Evolutionary conservation across 176 grass and related monocot genomes (phyloP).

Genomic region (Aegilops tauschii): DNA sequence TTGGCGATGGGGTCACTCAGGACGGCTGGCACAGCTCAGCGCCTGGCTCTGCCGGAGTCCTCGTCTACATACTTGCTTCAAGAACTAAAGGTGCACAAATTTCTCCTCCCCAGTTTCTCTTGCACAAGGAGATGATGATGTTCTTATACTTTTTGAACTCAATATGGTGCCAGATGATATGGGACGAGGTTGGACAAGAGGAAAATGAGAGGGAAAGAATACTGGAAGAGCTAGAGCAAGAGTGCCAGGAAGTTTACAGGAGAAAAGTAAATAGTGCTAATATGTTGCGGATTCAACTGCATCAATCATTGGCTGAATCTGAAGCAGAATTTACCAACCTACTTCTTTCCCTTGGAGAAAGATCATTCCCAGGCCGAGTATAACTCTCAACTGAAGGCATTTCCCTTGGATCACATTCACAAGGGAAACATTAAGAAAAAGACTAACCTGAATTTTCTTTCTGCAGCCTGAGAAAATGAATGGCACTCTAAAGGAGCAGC

Average conservation of each 20-base stretch:
- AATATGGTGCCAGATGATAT: conserved; percentile 68
- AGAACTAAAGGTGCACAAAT: conserved; percentile 73
- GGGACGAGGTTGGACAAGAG: conserved; percentile 91
- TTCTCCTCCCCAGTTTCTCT: conserved; percentile 11
- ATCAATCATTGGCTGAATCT: conserved; percentile 93
- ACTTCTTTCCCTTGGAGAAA: conserved; percentile 94
- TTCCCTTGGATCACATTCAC: neutral
- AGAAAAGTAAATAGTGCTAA: conserved; percentile 93
- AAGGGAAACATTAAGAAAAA: neutral
- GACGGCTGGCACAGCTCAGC: conserved; percentile 41
- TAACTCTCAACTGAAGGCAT: conserved; percentile 1
- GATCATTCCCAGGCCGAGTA: conserved; percentile 84
- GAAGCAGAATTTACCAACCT: conserved; percentile 93
- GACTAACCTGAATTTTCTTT: conserved; percentile 40
- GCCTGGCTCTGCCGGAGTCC: conserved; percentile 54
- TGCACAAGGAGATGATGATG: neutral
- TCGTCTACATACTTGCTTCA: conserved; percentile 87
- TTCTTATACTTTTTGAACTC: conserved; percentile 8
- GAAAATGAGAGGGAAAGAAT: conserved; percentile 71
- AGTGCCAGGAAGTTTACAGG: conserved; percentile 83
- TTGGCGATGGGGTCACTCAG: conserved; percentile 66
- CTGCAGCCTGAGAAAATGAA: conserved; percentile 85
- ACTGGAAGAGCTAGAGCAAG: conserved; percentile 72
- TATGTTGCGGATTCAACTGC: conserved; percentile 71
- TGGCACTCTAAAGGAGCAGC: conserved; percentile 88